phyloP scores from a whole-genome alignment of 2,329 filamentous ascomycete species.

The Diplodia mutila region DNA sequence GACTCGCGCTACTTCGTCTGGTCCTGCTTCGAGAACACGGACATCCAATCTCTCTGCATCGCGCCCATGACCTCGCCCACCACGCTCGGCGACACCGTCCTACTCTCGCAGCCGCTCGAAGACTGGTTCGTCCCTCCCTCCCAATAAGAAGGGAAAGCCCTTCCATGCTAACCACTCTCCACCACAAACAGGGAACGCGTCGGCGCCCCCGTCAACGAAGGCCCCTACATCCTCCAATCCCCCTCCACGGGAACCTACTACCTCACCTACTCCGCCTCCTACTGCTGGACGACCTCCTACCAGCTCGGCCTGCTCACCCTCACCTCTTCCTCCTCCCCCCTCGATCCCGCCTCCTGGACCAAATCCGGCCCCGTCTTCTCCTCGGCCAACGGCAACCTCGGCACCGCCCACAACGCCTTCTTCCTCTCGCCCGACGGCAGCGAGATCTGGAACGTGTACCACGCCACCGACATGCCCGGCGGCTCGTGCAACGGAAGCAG shows the following conservation, averaged over 20 bases:
- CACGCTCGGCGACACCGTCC: slow-evolving; percentile 50
- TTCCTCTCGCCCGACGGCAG: slow-evolving; percentile 60
- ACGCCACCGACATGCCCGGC: slow-evolving; percentile 54
- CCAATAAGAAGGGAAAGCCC: too few species aligned
- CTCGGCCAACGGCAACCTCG: slow-evolving; percentile 60
- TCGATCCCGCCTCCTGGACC: slow-evolving; percentile 51
- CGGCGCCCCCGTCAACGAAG: slow-evolving; percentile 59
- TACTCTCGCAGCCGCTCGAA: slow-evolving; percentile 57
- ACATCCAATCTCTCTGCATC: slow-evolving; percentile 48
- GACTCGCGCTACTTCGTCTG: slow-evolving; percentile 58
- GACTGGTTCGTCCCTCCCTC: slow-evolving; percentile 42
- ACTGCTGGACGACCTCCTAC: slow-evolving; percentile 61
- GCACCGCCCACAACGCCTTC: slow-evolving; percentile 62
- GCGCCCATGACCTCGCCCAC: slow-evolving; percentile 48
- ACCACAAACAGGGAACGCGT: slow-evolving; percentile 50
- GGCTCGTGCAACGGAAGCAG: slow-evolving; percentile 59
- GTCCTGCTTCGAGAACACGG: slow-evolving; percentile 54
- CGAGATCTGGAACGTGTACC: slow-evolving; percentile 61
- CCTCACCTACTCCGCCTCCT: slow-evolving; percentile 59
- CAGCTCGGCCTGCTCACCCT: slow-evolving; percentile 59
- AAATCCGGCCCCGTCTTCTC: slow-evolving; percentile 59
- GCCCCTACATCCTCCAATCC: slow-evolving; percentile 57
- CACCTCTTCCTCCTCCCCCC: slow-evolving; percentile 54
- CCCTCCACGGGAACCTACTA: slow-evolving; percentile 53
- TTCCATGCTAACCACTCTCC: not conserved